Conservation (phyloP, 208 protist genomes). For the Leishmania lainsoni region DNA sequence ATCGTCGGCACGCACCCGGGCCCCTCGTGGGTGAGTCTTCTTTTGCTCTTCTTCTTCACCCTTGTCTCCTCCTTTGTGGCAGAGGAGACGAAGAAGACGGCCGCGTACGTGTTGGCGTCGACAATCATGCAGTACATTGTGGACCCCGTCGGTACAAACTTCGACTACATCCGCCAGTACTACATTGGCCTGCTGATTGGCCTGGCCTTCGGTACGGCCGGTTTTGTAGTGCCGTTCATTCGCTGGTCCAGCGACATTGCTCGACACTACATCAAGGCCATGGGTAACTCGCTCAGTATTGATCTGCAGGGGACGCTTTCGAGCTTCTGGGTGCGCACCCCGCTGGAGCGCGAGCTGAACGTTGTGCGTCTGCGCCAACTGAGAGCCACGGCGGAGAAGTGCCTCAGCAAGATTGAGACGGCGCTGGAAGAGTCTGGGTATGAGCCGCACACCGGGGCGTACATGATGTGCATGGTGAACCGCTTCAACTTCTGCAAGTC, state of each 20-base stretch:
- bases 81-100: slow-evolving; percentile 89
- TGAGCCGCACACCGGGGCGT: slow-evolving; percentile 81
- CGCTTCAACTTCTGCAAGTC: slow-evolving; percentile 76
- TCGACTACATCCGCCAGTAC: slow-evolving; percentile 72
- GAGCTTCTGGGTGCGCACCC: slow-evolving; percentile 81
- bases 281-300: slow-evolving; percentile 87
- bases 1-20: slow-evolving; percentile 60
- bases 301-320: slow-evolving; percentile 80
- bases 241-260: slow-evolving; percentile 86
- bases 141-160: slow-evolving; percentile 50
- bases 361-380: slow-evolving; percentile 85
- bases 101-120: slow-evolving; percentile 80
- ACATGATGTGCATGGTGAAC: slow-evolving; percentile 56
- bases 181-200: slow-evolving; percentile 77
- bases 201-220: slow-evolving; percentile 70
- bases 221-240: slow-evolving; percentile 87
- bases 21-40: slow-evolving; percentile 64
- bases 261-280: slow-evolving; percentile 72
- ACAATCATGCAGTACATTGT: slow-evolving; percentile 83
- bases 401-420: slow-evolving; percentile 63
- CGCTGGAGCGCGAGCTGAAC: slow-evolving; percentile 87
- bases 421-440: slow-evolving; percentile 75
- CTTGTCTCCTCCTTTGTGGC: slow-evolving; percentile 80
- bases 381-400: slow-evolving; percentile 70
- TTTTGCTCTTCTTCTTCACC: slow-evolving; percentile 82